Evolutionary conservation across 371 early-diverging fungal genomes (phyloP), one percentile per base, ranked within the genome.

Genomic region (Apophysomyces sp.): DNA sequence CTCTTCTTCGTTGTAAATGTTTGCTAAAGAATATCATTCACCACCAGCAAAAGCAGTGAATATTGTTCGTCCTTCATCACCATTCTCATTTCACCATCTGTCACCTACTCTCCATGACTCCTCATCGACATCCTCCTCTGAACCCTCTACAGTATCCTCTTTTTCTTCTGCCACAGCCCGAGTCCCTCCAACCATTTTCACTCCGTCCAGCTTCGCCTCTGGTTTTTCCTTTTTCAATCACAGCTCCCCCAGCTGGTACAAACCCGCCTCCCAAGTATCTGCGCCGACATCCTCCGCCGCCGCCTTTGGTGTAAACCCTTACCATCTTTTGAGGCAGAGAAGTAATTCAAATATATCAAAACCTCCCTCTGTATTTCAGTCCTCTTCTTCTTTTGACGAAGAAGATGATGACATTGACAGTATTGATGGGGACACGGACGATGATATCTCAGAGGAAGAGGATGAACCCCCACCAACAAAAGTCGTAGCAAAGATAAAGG

Each of bases 401-500:
- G 57, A 66, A 24, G 63, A 63, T 12, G 34, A 61, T 24, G 58
- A 56, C 30, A 37, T 59, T 24, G 65, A 67, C 52, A 67, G 65
- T 36, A 62, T 65, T 57, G 65, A 71, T 52, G 65, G 63, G 9
- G 16, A 60, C 21, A 67, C 54, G 55, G 69, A 68, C 55, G 57
- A 62, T 21, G 60, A 60, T n/a, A 36, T 51, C 12, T 44, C 18
- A 13, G 51, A 57, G 5, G 57, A 62, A 26, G 44, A 52, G 7
- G 40, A 63, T 0, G 62, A 57, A 15, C 62, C 44, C 28, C 37
- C 57, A 32, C 34, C 34, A 0, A 40, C 61, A 0, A 72, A 75
- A 36, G 32, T 75, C 4, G 75, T 75, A 1, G 75, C 75, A 9
- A 75, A 67, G 39, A 53, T 75, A 8, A 72, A 67, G 16, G 62